Conservation (phyloP, 495 filamentous ascomycete genomes). For the Barbatosphaeria neglecta region DNA sequence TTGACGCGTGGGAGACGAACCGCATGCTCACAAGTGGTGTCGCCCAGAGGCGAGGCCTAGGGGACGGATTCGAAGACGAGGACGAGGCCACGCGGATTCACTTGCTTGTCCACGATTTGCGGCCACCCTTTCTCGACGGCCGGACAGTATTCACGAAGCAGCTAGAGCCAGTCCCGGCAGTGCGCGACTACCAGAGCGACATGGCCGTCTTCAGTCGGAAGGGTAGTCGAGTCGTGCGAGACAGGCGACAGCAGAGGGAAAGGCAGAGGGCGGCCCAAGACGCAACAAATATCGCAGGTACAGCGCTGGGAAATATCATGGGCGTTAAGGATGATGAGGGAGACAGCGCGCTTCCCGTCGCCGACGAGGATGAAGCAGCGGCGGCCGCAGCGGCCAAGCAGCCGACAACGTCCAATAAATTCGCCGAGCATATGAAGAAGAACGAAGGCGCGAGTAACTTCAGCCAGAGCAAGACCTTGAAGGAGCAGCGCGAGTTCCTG, state of each 20-base stretch:
- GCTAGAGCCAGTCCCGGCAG: constrained; percentile 85
- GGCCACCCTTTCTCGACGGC: constrained; percentile 91
- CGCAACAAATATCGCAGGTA: constrained; percentile 87
- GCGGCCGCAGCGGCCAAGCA: constrained; percentile 4
- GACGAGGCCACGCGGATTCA: constrained; percentile 86
- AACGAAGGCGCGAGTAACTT: constrained; percentile 82
- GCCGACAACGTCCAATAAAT: constrained; percentile 60
- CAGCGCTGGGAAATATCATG: constrained; percentile 85
- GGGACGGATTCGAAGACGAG: constrained; percentile 76
- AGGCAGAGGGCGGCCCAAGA: constrained; percentile 91
- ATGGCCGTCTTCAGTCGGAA: constrained; percentile 98
- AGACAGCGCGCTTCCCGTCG: constrained; percentile 69
- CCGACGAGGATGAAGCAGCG: constrained; percentile 55
- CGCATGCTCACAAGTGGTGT: constrained; percentile 96
- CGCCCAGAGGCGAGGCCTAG: constrained; percentile 74
- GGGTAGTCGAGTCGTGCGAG: constrained; percentile 85
- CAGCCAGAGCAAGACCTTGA: constrained; percentile 80
- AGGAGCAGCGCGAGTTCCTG: constrained; percentile 86
- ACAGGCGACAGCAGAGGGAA: constrained; percentile 83
- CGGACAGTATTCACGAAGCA: constrained; percentile 95
- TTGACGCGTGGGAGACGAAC: constrained; percentile 97
- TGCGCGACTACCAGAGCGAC: constrained; percentile 90
- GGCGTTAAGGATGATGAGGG: constrained; percentile 91
- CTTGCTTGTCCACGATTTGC: constrained; percentile 84
- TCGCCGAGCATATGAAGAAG: constrained; percentile 82